Conservation (phyloP, 306 rosid genomes). For the Sphenostylis stenocarpa region DNA sequence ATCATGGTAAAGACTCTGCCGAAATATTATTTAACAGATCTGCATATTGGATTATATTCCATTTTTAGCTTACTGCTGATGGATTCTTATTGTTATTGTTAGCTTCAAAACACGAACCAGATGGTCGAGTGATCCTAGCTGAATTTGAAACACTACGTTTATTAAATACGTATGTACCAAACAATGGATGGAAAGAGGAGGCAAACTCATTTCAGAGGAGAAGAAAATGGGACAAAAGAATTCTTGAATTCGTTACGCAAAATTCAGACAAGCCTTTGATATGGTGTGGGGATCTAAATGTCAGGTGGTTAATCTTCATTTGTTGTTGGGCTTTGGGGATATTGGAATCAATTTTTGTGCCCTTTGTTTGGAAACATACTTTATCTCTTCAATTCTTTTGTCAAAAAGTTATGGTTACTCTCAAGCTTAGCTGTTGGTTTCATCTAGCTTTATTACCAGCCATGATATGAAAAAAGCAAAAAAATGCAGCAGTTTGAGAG, state of each 20-base stretch:
- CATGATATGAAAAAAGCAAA: neutral
- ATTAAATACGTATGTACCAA: conserved; percentile 89
- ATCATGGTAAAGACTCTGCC: neutral
- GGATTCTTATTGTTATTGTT: conserved; percentile 36
- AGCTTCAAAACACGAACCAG: conserved; percentile 95
- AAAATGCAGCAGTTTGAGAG: conserved; percentile 17
- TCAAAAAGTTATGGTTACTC: conserved; percentile 6
- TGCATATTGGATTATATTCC: conserved; percentile 10
- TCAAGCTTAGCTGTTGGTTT: conserved; percentile 21
- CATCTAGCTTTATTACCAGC: conserved; percentile 9
- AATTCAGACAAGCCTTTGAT: conserved; percentile 88
- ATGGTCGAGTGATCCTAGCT: conserved; percentile 90
- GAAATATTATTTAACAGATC: conserved; percentile 4
- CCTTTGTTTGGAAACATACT: conserved; percentile 23
- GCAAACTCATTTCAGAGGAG: conserved; percentile 87
- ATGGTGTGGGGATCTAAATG: conserved; percentile 99
- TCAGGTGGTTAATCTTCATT: conserved; percentile 58
- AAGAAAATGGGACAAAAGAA: conserved; percentile 97
- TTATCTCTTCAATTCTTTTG: conserved; percentile 23
- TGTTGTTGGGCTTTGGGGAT: conserved; percentile 14
- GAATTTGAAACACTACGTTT: conserved; percentile 80
- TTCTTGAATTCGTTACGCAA: conserved; percentile 74
- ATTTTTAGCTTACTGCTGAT: conserved; percentile 22
- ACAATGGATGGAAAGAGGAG: conserved; percentile 99
- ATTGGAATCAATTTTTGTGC: conserved; percentile 16